phyloP scores from a whole-genome alignment of 2,329 filamentous ascomycete genomes.

The Fusarium tuaranense region DNA sequence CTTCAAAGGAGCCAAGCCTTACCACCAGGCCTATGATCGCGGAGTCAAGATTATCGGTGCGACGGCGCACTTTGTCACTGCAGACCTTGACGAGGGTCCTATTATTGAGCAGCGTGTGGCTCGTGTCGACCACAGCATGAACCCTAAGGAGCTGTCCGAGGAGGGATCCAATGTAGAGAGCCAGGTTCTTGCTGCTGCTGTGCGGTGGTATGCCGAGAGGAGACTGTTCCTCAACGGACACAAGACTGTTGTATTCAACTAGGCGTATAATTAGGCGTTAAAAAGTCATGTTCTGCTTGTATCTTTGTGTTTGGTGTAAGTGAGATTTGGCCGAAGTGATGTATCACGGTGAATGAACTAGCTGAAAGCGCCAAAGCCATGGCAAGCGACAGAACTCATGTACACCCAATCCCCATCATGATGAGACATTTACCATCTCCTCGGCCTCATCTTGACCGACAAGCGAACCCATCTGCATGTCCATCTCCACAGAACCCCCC shows the following conservation, averaged over 20 bases:
- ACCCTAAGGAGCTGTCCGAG: constrained; percentile 79
- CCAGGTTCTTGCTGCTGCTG: constrained; percentile 82
- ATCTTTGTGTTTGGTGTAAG: neutral
- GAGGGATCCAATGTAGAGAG: constrained; percentile 88
- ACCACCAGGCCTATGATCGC: constrained; percentile 87
- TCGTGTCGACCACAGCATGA: constrained; percentile 81
- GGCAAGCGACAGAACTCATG: neutral
- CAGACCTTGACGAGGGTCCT: constrained; percentile 85
- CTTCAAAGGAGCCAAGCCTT: constrained; percentile 90
- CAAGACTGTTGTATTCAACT: constrained; percentile 82
- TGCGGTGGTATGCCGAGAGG: constrained; percentile 86
- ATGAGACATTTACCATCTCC: neutral
- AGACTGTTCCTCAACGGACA: constrained; percentile 81
- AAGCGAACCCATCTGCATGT: neutral
- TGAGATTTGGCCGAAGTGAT: neutral
- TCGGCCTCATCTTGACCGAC: neutral
- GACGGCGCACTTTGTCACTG: constrained; percentile 87
- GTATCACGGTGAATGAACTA: neutral
- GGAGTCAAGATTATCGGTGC: constrained; percentile 92
- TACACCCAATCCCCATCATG: neutral
- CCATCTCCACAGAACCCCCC: neutral
- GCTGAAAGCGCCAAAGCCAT: neutral
- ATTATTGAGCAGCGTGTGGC: constrained; percentile 89
- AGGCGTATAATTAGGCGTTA: constrained; percentile 9
- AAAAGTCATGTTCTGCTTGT: constrained; percentile 8